A percentile compares a stretch with the other conserved stretches of the same genome.
These are phyloP conservation scores for Solanum sejunctum DNA, from an alignment of 257 asterid genomes.

Conservation along the genomic window DNA sequence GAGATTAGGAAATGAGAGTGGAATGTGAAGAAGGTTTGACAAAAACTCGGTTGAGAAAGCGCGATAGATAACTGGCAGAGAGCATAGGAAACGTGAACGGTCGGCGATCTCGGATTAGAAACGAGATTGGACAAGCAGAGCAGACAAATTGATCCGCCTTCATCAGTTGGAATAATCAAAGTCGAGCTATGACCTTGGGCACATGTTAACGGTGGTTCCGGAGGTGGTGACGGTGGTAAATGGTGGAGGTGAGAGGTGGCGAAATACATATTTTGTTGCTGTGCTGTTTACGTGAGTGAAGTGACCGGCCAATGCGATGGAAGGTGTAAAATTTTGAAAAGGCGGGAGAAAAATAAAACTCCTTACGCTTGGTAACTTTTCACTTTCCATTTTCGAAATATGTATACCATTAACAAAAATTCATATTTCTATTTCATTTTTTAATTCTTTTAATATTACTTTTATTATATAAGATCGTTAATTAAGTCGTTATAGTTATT, in stretches of 20 bases:
- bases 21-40: constrained; percentile 36
- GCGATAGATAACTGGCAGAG: constrained; percentile 87
- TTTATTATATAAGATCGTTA: too few species aligned
- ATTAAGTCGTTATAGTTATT: too few species aligned
- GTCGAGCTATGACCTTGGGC: constrained; percentile 59
- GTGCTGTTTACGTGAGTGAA: neutral
- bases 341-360: neutral
- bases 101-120: constrained; percentile 62
- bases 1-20: constrained; percentile 86
- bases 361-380: neutral
- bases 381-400: neutral
- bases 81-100: constrained; percentile 79
- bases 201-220: constrained; percentile 28
- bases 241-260: constrained; percentile 7
- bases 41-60: constrained; percentile 53
- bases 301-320: neutral
- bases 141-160: constrained; percentile 85
- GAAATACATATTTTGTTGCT: constrained; percentile 23
- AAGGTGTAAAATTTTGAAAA: neutral
- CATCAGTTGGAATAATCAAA: constrained; percentile 45
- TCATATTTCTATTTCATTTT: too few species aligned
- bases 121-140: constrained; percentile 77
- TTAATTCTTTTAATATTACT: too few species aligned
- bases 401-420: neutral
- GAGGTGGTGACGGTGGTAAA: constrained; percentile 13